Conservation (phyloP, 495 filamentous ascomycete genomes). For the Aspergillus ostianus region DNA sequence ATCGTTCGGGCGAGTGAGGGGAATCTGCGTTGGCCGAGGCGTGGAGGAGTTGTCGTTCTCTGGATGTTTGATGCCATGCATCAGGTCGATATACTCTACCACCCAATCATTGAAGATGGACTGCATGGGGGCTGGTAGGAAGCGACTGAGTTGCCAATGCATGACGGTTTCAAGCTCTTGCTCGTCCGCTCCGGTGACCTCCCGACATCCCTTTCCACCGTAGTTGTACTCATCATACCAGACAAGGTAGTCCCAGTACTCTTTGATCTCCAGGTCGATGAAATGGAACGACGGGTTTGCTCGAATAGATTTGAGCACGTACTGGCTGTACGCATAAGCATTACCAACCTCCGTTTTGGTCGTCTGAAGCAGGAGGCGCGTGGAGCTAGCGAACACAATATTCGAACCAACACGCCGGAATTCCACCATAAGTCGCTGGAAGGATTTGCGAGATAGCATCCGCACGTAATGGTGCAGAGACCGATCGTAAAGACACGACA, state of each 20-base stretch:
- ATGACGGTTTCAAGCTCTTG: slow-evolving; percentile 91
- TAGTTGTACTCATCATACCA: slow-evolving; percentile 99
- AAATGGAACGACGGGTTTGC: slow-evolving; percentile 95
- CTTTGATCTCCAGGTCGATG: slow-evolving; percentile 94
- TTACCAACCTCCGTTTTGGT: slow-evolving; percentile 97
- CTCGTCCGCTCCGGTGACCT: slow-evolving; percentile 78
- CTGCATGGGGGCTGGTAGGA: slow-evolving; percentile 78
- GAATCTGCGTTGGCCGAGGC: slow-evolving; percentile 75
- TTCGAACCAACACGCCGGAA: slow-evolving; percentile 94
- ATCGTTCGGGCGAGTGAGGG: slow-evolving; percentile 46
- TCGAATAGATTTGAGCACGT: slow-evolving; percentile 94
- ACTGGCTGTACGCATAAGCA: slow-evolving; percentile 93
- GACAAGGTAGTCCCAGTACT: slow-evolving; percentile 99
- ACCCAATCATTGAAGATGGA: slow-evolving; percentile 88
- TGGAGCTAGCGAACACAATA: slow-evolving; percentile 85
- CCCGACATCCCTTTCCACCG: slow-evolving; percentile 84
- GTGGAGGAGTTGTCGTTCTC: slow-evolving; percentile 51
- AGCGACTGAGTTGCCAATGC: slow-evolving; percentile 95
- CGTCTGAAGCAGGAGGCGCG: slow-evolving; percentile 88
- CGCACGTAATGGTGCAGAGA: slow-evolving; percentile 98
- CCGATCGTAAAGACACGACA: slow-evolving; percentile 91
- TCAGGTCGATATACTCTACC: slow-evolving; percentile 90
- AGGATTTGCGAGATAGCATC: slow-evolving; percentile 95
- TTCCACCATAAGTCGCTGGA: slow-evolving; percentile 95
- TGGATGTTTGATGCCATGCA: slow-evolving; percentile 80